phyloP scores from a whole-genome alignment of 345 rosid species.

The Rhodomyrtus tomentosa region DNA sequence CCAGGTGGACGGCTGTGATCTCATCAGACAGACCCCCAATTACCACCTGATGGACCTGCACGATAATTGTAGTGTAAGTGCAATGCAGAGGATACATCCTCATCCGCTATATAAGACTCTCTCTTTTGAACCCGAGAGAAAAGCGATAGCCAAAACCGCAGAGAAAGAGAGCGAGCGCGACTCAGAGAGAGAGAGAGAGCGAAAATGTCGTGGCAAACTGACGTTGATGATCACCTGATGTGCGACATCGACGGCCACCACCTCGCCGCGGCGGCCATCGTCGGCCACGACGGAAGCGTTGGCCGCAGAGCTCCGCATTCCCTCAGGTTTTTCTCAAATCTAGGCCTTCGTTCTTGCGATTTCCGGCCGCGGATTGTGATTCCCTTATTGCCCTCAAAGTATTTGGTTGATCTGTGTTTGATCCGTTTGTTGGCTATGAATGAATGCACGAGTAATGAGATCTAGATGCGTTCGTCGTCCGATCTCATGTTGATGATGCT shows the following conservation, averaged over 20 bases:
- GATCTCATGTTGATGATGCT: background rate
- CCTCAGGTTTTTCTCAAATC: slow-evolving; percentile 8
- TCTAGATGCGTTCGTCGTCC: background rate
- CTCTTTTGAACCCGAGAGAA: slow-evolving; percentile 3
- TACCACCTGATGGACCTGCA: background rate
- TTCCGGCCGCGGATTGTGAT: background rate
- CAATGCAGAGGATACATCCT: background rate
- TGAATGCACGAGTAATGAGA: background rate
- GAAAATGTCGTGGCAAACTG: slow-evolving; percentile 43
- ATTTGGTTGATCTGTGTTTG: background rate
- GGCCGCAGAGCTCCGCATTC: slow-evolving; percentile 36
- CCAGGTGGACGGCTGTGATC: background rate
- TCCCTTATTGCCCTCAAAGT: background rate
- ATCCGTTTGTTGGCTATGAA: background rate
- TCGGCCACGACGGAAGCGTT: slow-evolving; percentile 44
- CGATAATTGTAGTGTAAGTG: background rate
- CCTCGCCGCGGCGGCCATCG: slow-evolving; percentile 29
- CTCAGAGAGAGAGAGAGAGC: background rate
- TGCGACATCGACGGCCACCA: slow-evolving; percentile 31
- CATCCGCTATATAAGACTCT: slow-evolving; percentile 10
- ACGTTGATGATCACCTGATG: slow-evolving; percentile 42
- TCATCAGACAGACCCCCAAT: slow-evolving; percentile 4
- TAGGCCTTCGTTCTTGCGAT: background rate
- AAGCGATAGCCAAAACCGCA: background rate
- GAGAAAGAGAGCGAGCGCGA: background rate